These are phyloP conservation scores for Agapanthus africanus DNA, from an alignment of 106 monocot genomes.

Conservation along the genomic window DNA sequence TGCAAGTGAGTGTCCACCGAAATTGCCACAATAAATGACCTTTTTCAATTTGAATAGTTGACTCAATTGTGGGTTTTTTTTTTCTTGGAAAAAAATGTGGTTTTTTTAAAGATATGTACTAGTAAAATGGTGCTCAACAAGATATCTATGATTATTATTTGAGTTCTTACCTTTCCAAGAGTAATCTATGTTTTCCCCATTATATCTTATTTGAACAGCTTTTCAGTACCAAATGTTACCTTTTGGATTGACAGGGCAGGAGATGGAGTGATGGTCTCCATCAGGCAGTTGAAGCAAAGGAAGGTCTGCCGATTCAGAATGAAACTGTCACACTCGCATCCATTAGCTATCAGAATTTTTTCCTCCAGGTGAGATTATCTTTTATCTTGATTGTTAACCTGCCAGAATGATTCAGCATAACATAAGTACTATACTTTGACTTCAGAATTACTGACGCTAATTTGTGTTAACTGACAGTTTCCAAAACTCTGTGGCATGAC, in stretches of 20 bases:
- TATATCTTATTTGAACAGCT: neutral
- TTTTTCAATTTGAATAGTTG: neutral
- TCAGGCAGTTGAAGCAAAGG: slow-evolving; percentile 98
- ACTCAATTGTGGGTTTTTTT: neutral
- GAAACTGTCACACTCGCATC: slow-evolving; percentile 95
- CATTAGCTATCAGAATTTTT: slow-evolving; percentile 98
- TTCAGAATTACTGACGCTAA: neutral
- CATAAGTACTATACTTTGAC: neutral
- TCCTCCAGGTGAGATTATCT: slow-evolving; percentile 61
- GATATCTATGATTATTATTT: neutral
- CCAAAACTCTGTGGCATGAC: slow-evolving; percentile 99
- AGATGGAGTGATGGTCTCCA: slow-evolving; percentile 97
- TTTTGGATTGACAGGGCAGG: slow-evolving; percentile 47
- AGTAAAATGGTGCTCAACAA: neutral
- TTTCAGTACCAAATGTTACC: neutral
- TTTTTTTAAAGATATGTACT: neutral
- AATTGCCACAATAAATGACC: neutral
- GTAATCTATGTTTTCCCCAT: neutral
- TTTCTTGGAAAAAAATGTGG: too few relatives aligned
- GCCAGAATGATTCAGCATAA: neutral
- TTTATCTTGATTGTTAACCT: neutral
- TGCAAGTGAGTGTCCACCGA: slow-evolving; percentile 60
- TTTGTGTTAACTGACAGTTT: slow-evolving; percentile 46
- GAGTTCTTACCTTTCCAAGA: neutral
- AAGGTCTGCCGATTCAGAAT: slow-evolving; percentile 88